phyloP scores from a whole-genome alignment of 2,329 filamentous ascomycete genomes.

The Nigrospora oryzae region DNA sequence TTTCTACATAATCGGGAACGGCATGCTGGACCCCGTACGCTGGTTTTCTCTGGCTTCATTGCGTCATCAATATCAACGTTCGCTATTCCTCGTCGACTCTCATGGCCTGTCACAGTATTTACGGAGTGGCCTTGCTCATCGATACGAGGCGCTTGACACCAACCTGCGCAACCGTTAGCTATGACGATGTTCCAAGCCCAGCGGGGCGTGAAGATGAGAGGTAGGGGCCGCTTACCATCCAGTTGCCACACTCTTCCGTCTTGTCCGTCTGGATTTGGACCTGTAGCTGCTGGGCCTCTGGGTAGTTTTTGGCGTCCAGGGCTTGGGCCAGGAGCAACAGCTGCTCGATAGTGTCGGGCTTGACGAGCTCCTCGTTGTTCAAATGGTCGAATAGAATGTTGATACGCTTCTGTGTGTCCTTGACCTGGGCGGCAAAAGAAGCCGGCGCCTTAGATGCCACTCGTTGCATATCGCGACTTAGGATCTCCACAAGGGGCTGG shows the following conservation, averaged over 20 bases:
- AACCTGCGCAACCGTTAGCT: constrained; percentile 45
- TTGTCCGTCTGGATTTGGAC: constrained; percentile 69
- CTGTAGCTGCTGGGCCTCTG: constrained; percentile 58
- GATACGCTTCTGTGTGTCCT: constrained; percentile 87
- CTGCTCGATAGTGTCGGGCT: constrained; percentile 65
- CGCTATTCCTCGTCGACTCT: not conserved
- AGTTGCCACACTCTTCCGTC: constrained; percentile 73
- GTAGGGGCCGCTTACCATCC: constrained; percentile 62
- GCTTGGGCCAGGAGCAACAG: constrained; percentile 57
- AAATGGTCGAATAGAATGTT: constrained; percentile 93
- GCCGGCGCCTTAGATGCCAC: constrained; percentile 78
- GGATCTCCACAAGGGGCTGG: constrained; percentile 70
- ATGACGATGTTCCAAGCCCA: not conserved
- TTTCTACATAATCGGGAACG: no score
- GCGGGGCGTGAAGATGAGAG: not conserved
- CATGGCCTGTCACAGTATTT: constrained; percentile 7
- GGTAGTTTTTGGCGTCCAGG: constrained; percentile 61
- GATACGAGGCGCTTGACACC: constrained; percentile 70
- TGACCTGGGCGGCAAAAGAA: constrained; percentile 81
- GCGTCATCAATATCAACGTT: no score
- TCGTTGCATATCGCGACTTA: constrained; percentile 78
- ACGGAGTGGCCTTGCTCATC: constrained; percentile 71
- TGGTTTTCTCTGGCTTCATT: no score
- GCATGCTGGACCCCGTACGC: no score
- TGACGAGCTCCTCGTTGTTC: constrained; percentile 88